A percentile compares a stretch with the other conserved stretches of the same genome.
Evolutionary conservation across 73 alveolate species (phyloP).

Genomic region (Durusdinium trenchii): DNA sequence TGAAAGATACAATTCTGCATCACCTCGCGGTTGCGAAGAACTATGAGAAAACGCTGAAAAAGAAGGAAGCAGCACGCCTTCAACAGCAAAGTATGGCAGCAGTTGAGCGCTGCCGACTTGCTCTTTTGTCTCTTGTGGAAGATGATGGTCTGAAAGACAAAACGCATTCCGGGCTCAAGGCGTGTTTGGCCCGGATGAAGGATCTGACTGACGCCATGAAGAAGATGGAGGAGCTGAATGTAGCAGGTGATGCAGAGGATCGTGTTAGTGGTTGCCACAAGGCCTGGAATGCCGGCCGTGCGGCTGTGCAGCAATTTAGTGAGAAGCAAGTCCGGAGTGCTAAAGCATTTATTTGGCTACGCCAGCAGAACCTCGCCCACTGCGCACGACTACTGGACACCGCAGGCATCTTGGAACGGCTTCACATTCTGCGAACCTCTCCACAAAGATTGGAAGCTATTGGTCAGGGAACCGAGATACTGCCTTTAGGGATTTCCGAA

Average conservation of each 20-base stretch:
- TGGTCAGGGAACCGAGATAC: background rate
- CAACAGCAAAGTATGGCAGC: background rate
- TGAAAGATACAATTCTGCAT: background rate
- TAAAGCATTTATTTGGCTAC: slow-evolving; percentile 75
- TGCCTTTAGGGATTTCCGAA: too few relatives aligned
- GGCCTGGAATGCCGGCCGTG: slow-evolving; percentile 66
- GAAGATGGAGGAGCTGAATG: slow-evolving; percentile 25
- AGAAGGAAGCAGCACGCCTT: background rate
- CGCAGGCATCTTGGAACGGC: slow-evolving; percentile 53
- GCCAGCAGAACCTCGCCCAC: slow-evolving; percentile 20
- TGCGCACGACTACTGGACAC: slow-evolving; percentile 12
- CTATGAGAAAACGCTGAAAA: background rate
- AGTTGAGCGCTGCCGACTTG: background rate
- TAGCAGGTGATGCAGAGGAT: background rate
- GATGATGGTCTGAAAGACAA: slow-evolving; percentile 1
- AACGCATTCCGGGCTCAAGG: background rate
- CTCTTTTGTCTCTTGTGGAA: background rate
- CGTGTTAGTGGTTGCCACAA: background rate
- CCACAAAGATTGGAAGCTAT: background rate
- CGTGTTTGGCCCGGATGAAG: slow-evolving; percentile 41
- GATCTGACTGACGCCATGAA: slow-evolving; percentile 47
- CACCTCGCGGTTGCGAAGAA: background rate
- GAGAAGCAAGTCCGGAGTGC: background rate
- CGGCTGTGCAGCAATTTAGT: slow-evolving; percentile 40
- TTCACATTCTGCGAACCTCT: slow-evolving; percentile 13